Base-by-base conservation (phyloP, 768 basidiomycete species). In the Naganishia antarctica region DNA sequence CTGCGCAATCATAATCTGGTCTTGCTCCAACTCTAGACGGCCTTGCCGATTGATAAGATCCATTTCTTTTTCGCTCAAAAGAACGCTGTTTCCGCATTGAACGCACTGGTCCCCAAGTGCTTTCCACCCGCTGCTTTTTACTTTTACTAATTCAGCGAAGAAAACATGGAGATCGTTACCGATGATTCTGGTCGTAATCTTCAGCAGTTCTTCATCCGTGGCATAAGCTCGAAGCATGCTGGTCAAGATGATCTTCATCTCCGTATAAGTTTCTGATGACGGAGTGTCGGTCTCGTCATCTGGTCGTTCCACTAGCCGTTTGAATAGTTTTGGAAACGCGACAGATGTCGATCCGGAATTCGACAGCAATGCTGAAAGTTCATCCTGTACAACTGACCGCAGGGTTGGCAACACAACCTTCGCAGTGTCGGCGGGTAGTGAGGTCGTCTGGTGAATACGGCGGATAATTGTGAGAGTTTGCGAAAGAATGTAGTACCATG, bases 201-300 rank as follows among this genome's bases (percentile, higher is more conserved):
- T 78, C 26, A 98, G 80, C 82, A 93, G 85, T 69, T 97, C 93
- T 28, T 89, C 90, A 68, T 99, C 93, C 3, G 88, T 85, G 41
- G 87, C 85, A 79, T 97, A 98, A 1, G 91, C 88, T 72, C 94
- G 91, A 70, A 98, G 78, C 90, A 98, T 99, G n/a, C 90, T 88
- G 0, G 86, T 87, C 31, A 99, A 81, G 65, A 99, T 92, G 12
- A 85, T 83, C 47, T 91, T 83, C 78, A 98, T 94, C 77, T 98
- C 93, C 23, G 87, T 85, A 77, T 97, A 98, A 0, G 78, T 71
- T 15, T 69, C 57, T 13, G 66, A 64, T 40, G 66, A 67, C 13
- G 31, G 60, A 43, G 12, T 34, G 34, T 28, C 57, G 4, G 79
- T 73, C 15, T 81, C 76, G 29, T 80, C 76, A 1, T 85, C 80